Evolutionary conservation across 495 filamentous ascomycete species (phyloP).

Genomic region (Hypoxylon crocopeplum): DNA sequence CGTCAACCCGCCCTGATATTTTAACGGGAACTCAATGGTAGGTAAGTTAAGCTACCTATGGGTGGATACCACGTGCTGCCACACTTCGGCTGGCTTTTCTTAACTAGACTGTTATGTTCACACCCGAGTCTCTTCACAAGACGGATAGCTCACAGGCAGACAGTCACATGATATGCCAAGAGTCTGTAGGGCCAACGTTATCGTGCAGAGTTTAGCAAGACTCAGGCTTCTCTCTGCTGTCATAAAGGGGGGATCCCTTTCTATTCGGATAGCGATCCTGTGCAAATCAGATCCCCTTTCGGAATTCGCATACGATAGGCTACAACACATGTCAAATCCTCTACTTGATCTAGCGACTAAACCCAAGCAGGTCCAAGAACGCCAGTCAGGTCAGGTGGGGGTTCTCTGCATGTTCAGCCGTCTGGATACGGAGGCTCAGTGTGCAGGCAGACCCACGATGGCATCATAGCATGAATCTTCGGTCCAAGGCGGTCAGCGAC

Average conservation of each 20-base stretch:
- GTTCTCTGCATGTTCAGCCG: constrained; percentile 16
- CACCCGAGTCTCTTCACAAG: constrained; percentile 13
- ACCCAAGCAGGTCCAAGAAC: constrained; percentile 10
- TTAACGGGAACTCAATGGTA: neutral
- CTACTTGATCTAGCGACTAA: constrained; percentile 22
- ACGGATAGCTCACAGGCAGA: neutral
- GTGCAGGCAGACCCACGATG: constrained; percentile 37
- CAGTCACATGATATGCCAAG: constrained; percentile 21
- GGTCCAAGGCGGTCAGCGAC: constrained; percentile 27
- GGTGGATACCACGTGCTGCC: constrained; percentile 28
- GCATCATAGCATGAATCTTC: constrained; percentile 31
- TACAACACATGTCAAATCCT: constrained; percentile 37
- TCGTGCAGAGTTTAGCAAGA: no score
- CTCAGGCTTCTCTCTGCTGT: no score
- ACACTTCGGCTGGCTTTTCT: constrained; percentile 1
- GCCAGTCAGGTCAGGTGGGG: constrained; percentile 32
- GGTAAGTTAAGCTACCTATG: constrained; percentile 19
- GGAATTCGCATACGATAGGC: constrained; percentile 28
- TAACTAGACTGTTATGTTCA: neutral
- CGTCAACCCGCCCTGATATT: neutral
- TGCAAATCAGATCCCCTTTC: constrained; percentile 23
- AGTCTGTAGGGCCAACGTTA: constrained; percentile 5
- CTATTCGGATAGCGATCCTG: constrained; percentile 12
- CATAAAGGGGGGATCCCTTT: constrained; percentile 14
- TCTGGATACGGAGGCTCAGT: constrained; percentile 27